phyloP scores from a whole-genome alignment of 1,284 basidiomycete species.

The Stereum hirsutum region DNA sequence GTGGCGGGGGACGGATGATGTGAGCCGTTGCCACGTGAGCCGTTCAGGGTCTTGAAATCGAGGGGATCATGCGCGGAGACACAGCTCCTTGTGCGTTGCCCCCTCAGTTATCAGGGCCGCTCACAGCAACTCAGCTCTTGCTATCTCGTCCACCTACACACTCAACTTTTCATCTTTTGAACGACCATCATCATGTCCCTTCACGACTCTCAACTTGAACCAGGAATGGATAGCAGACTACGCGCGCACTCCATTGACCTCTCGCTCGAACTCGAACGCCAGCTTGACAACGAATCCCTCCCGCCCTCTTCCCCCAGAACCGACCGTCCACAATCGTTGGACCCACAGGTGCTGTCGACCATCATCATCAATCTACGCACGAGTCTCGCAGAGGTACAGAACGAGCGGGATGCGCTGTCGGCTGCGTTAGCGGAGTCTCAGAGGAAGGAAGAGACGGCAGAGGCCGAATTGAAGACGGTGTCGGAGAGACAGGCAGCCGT shows the following conservation, averaged over 20 bases:
- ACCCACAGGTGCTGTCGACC: conserved; percentile 66
- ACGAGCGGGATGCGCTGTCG: conserved; percentile 57
- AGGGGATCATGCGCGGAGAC: too few species aligned
- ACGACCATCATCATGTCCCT: conserved; percentile 13
- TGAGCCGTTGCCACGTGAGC: too few species aligned
- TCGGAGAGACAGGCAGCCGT: conserved; percentile 53
- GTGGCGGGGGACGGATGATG: too few species aligned
- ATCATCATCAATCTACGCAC: conserved; percentile 60
- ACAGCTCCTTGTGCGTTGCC: too few species aligned
- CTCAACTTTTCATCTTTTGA: not conserved
- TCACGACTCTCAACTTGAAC: conserved; percentile 8
- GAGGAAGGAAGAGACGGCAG: conserved; percentile 44
- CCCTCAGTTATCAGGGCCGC: too few species aligned
- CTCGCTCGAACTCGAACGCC: conserved; percentile 64
- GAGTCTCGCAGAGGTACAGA: conserved; percentile 49
- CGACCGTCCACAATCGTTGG: conserved; percentile 45
- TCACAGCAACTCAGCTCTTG: not conserved
- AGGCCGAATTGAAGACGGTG: conserved; percentile 51
- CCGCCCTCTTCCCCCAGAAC: conserved; percentile 27
- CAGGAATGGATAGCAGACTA: conserved; percentile 9
- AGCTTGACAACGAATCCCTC: conserved; percentile 57
- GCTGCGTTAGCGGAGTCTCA: conserved; percentile 39
- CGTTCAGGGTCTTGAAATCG: too few species aligned
- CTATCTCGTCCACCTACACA: not conserved
- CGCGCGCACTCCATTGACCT: conserved; percentile 62